Base-by-base conservation (phyloP, 768 basidiomycete species). In the Lactarius pseudohatsudake region DNA sequence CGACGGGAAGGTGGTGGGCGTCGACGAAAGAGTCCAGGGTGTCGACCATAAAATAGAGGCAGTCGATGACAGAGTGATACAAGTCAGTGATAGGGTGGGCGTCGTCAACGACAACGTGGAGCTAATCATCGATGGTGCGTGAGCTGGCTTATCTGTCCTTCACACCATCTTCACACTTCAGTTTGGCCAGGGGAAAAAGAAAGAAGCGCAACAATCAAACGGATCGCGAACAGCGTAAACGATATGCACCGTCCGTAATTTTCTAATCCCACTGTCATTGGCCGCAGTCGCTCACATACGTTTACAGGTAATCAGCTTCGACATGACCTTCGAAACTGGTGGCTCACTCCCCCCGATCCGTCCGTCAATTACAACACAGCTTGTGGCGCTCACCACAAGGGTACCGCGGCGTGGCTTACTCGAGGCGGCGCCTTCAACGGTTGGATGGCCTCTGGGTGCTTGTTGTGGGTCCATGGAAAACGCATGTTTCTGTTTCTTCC, bases 301-400 rank as follows among this genome's bases (percentile, higher is more conserved):
- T 9, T 15, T 9, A 18, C 56, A 64, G 56, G 62, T 9, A 34
- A 47, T 45, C 18, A 57, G n/a, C n/a, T 57, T 15, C 61, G 47
- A 40, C 7, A 36, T 4, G 10, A 32, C 9, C 32, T 64, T 26
- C 34, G 22, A 45, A 32, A 36, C 20, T 63, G 62, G 62, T 63
- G 62, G 62, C 26, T 63, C 20, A 22, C 62, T 43, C 62, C 4
- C 38, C 62, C 62, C 16, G 55, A 63, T 45, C 62, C 62, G 8
- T 56, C 55, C 11, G 15, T 45, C 28, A 63, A 63, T 36, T 45
- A 56, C 28, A 41, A 63, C 8, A 57, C 16, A 4, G 62, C 62
- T 2, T 10, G 20, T 16, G 32, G 50, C 9, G 40, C n/a, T 4
- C 62, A n/a, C 28, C 55, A 56, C 13, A 15, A n/a, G 20, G 61